Evolutionary conservation across 345 rosid species (phyloP), one percentile per base, ranked within the genome.

Genomic region (Zanthoxylum bungeanum): DNA sequence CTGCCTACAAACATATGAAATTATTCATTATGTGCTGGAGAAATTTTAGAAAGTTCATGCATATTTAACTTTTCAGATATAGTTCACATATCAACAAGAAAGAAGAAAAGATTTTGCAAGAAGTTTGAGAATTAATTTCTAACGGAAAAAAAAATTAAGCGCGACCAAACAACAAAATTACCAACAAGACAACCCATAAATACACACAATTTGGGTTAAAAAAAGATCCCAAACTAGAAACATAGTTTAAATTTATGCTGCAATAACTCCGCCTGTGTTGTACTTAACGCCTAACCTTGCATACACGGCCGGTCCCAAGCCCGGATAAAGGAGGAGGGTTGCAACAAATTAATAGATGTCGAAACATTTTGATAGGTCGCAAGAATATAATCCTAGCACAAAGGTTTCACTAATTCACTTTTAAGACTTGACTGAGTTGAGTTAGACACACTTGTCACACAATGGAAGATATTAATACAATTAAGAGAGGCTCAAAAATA

Each of bases 221-320:
- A 27, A 57, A 55, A 6, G 5, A n/a, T n/a, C 22, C 36, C 21
- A 22, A 53, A 39, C 39, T 49, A 59, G 17, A 30, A 66, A 64
- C 30, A 24, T 22, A n/a, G 39, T 33, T 5, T 16, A 64, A 55
- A 46, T 28, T 68, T 47, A 31, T 40, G 65, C 27, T 74, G 72
- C 75, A 65, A 53, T 52, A 74, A 78, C 78, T 78, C 72, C 21
- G 61, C 78, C 75, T 70, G 75, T 78, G 69, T 60, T 24, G 39
- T 55, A 69, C 25, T 31, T 71, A 55, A 52, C 59, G 49, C 31
- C 52, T 66, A 71, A 9, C 67, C 68, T 12, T 40, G 53, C 34
- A 62, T 36, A 44, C 78, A 59, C 78, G 70, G 81, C 73, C 72
- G 36, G 75, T 78, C 75, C 81, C 81, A 74, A 74, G 81, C 81